Evolutionary conservation across 345 rosid genomes (phyloP).

Genomic region (Eucalyptus cladocalyx): DNA sequence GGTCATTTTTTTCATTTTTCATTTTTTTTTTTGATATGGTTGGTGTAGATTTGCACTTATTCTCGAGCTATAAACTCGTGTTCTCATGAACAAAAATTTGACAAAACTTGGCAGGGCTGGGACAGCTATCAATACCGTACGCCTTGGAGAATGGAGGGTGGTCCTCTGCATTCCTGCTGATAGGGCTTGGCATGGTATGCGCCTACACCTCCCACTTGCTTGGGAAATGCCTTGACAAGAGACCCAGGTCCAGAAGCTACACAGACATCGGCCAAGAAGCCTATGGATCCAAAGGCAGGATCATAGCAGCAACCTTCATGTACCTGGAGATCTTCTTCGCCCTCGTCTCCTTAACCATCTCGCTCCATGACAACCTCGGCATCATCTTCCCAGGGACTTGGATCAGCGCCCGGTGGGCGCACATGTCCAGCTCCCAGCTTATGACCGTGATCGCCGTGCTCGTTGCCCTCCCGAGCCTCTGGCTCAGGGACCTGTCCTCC

Average conservation of each 20-base stretch:
- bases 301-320: constrained; percentile 34
- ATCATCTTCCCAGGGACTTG: constrained; percentile 24
- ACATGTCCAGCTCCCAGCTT: constrained; percentile 31
- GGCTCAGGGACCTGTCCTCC: constrained; percentile 59
- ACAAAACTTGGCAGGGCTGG: constrained; percentile 35
- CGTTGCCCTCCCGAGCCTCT: constrained; percentile 59
- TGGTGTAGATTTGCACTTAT: too few relatives aligned
- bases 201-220: constrained; percentile 50
- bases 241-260: constrained; percentile 51
- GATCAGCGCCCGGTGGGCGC: constrained; percentile 1
- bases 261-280: constrained; percentile 55
- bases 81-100: not conserved
- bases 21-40: not conserved
- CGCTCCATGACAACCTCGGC: constrained; percentile 63
- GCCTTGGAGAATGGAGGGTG: constrained; percentile 68
- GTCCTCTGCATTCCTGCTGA: constrained; percentile 43
- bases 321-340: constrained; percentile 68
- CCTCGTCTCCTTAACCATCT: constrained; percentile 69
- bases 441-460: constrained; percentile 39
- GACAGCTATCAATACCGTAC: constrained; percentile 68
- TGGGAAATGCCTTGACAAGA: constrained; percentile 55
- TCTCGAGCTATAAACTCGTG: not conserved
- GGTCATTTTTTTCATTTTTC: rapidly evolving
- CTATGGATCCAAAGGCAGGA: constrained; percentile 37
- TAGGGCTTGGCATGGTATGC: constrained; percentile 38